Base-by-base conservation (phyloP, 352 stramenopile genomes). In the Peronospora farinosa region DNA sequence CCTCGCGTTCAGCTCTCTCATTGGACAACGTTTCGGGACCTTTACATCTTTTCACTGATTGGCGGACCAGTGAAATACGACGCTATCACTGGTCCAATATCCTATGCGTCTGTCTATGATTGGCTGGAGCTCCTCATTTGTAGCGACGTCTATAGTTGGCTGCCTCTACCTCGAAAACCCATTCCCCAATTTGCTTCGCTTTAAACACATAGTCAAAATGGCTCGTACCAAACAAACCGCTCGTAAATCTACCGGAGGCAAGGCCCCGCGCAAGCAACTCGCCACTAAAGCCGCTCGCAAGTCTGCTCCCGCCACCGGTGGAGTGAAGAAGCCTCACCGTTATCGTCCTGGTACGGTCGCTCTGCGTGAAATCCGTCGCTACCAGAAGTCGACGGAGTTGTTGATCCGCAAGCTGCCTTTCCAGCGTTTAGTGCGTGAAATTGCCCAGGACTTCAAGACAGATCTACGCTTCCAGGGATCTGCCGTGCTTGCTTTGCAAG, bases 171-270 rank as follows among this genome's bases (percentile, higher is more conserved):
- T n/a, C 6, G 16, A 12, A 19, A 15, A 4, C n/a, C 27, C 71
- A 86, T 77, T 84, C 65, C 42, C 58, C 13, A 85, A 74, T 83
- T 82, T 79, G 57, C 67, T 73, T 44, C 48, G 51, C 46, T 66
- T 41, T 71, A 55, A 61, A 62, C 52, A 74, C 57, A n/a, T 25
- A 66, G 30, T 54, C 46, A 45, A 54, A 58, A 96, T 97, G 88
- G 92, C 94, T 65, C 88, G 92, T 86, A 98, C 92, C 59, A 98
- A 98, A 76, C 92, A 98, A 72, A 98, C 92, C 68, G 91, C 94
- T 30, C 88, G 92, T 58, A 98, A 98, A 71, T 97, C 88, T 46
- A 85, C 92, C 46, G 90, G 90, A 72, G 90, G 90, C 67, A 97
- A 97, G 77, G 90, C 90, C 15, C 91, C 91, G 16, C 82, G 91